phyloP scores from a whole-genome alignment of 257 asterid genomes.

The Vinca minor region DNA sequence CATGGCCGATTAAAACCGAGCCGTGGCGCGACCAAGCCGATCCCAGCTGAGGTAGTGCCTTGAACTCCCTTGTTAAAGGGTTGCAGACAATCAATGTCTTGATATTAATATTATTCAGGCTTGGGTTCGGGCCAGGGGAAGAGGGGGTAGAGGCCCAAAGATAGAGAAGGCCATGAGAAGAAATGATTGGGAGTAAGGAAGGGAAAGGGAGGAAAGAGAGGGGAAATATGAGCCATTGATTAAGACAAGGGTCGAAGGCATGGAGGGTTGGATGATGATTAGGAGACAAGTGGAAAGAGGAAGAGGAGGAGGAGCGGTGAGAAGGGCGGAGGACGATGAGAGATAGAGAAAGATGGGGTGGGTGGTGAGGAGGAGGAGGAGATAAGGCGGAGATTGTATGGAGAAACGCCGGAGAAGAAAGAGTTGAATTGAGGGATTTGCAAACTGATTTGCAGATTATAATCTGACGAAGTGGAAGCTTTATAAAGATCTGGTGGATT shows the following conservation, averaged over 20 bases:
- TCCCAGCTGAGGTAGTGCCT: conserved; percentile 82
- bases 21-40: conserved; percentile 99
- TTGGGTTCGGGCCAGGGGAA: conserved; percentile 1
- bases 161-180: conserved; percentile 71
- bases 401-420: conserved; percentile 66
- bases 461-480: conserved; percentile 65
- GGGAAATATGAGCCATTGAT: conserved; percentile 70
- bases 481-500: conserved; percentile 69
- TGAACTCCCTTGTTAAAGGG: conserved; percentile 56
- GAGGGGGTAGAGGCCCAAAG: conserved; percentile 59
- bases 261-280: conserved; percentile 41
- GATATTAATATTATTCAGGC: not conserved
- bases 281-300: conserved; percentile 25
- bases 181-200: conserved; percentile 75
- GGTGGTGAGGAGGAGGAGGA: no score
- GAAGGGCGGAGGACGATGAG: conserved; percentile 61
- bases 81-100: conserved; percentile 76
- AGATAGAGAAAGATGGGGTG: no score
- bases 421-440: conserved; percentile 43
- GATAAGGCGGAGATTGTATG: conserved; percentile 52
- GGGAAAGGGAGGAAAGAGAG: conserved; percentile 79
- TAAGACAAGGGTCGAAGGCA: conserved; percentile 58
- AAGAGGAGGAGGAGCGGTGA: conserved; percentile 56
- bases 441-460: conserved; percentile 65
- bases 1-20: conserved; percentile 74